Conservation (phyloP, 176 grass and related monocot genomes). For the Hyparrhenia diplandra region DNA sequence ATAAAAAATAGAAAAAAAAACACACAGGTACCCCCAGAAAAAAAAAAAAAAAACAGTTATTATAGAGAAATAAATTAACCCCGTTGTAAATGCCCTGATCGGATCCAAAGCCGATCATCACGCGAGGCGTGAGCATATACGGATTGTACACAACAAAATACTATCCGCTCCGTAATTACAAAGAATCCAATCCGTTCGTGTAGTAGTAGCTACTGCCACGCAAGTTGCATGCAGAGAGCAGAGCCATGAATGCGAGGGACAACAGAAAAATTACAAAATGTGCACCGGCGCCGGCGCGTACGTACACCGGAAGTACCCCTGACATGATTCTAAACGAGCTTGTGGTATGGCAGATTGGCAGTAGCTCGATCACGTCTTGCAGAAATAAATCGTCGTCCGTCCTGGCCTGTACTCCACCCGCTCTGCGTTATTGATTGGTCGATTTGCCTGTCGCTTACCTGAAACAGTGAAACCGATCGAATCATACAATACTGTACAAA, state of each 20-base stretch:
- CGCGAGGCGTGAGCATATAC: not conserved
- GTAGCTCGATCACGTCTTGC: too few relatives aligned
- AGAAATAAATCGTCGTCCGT: conserved; percentile 7
- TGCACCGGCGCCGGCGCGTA: not conserved
- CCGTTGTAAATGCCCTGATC: not conserved
- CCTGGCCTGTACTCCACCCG: not conserved
- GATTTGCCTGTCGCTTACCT: not conserved
- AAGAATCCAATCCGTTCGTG: not conserved
- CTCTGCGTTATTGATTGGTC: not conserved
- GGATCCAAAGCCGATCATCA: not conserved
- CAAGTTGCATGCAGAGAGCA: not conserved
- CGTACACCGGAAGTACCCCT: not conserved
- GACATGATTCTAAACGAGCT: not conserved
- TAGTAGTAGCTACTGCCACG: not conserved
- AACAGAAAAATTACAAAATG: not conserved
- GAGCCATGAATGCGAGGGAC: not conserved
- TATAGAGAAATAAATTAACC: too few relatives aligned
- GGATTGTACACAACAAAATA: not conserved
- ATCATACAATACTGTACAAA: not conserved
- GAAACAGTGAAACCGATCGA: not conserved
- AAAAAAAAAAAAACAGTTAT: too few relatives aligned
- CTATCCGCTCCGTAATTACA: not conserved
- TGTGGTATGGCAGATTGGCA: not conserved
- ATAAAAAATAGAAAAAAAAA: too few relatives aligned
- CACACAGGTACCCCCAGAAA: too few relatives aligned